Evolutionary conservation across 2,329 filamentous ascomycete genomes (phyloP).

Genomic region (Aspergillus chevalieri): DNA sequence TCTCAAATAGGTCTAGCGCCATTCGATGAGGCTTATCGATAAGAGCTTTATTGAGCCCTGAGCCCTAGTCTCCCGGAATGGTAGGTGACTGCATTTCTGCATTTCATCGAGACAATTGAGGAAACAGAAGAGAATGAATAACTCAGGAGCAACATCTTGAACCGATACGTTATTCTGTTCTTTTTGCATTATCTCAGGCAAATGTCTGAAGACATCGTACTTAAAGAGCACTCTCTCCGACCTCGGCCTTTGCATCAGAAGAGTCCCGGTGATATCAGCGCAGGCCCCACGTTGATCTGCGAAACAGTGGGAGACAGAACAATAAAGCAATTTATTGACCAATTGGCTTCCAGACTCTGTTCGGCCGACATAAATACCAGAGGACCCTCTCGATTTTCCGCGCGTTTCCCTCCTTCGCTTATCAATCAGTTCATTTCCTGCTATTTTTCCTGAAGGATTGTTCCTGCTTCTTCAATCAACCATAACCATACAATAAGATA

Average conservation of each 20-base stretch:
- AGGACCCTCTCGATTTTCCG: background rate
- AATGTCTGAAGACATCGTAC: too few species aligned
- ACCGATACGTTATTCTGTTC: too few species aligned
- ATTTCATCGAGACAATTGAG: background rate
- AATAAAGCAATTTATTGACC: too few species aligned
- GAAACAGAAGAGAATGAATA: background rate
- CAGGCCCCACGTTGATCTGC: too few species aligned
- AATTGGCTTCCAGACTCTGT: background rate
- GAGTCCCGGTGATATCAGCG: too few species aligned
- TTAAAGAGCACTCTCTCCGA: too few species aligned
- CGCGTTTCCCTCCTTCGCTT: background rate
- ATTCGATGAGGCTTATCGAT: constrained; percentile 15
- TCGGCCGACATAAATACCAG: background rate
- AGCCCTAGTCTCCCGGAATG: constrained; percentile 1
- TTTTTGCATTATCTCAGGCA: too few species aligned
- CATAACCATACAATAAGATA: background rate
- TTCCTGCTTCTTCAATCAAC: background rate
- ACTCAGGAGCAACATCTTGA: too few species aligned
- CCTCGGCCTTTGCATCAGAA: too few species aligned
- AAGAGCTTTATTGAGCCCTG: constrained; percentile 10
- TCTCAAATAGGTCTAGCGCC: constrained; percentile 7
- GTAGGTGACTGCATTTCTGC: background rate
- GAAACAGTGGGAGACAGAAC: too few species aligned
- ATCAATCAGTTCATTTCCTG: background rate
- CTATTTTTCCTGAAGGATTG: background rate